Conservation (phyloP, 345 rosid genomes). For the Xanthoceras sorbifolium region DNA sequence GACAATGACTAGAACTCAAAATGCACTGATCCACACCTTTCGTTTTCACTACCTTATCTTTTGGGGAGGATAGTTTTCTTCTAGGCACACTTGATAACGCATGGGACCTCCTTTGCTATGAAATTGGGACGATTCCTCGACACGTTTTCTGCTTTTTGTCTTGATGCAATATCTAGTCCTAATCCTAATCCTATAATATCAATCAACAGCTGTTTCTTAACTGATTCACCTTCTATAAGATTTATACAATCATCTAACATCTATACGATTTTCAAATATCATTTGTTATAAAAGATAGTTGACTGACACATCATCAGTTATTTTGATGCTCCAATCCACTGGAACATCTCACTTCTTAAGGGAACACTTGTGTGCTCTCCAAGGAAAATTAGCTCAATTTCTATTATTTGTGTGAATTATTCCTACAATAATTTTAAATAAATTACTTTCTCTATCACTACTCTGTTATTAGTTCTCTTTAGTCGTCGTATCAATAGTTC, state of each 20-base stretch:
- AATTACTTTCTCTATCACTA: background rate
- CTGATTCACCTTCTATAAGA: no score
- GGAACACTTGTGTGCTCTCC: background rate
- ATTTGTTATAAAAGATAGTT: background rate
- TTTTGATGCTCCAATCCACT: background rate
- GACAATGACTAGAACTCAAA: background rate
- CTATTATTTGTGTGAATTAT: background rate
- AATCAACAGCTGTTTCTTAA: background rate
- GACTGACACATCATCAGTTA: background rate
- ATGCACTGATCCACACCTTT: background rate
- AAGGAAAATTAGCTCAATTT: background rate
- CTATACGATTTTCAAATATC: background rate
- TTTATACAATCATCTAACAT: no score
- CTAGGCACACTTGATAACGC: background rate
- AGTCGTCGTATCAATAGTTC: background rate
- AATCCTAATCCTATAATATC: background rate
- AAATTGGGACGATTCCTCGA: background rate
- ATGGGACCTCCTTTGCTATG: background rate
- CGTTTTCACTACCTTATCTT: slow-evolving; percentile 20
- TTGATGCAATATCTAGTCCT: no score
- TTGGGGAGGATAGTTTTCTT: background rate
- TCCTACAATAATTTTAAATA: background rate
- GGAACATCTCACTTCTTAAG: background rate
- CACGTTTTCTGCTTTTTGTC: background rate
- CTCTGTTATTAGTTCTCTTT: background rate